A percentile compares a stretch with the other conserved stretches of the same genome.
Evolutionary conservation across 2,329 filamentous ascomycete species (phyloP).

Genomic region (Colletotrichum incanum): DNA sequence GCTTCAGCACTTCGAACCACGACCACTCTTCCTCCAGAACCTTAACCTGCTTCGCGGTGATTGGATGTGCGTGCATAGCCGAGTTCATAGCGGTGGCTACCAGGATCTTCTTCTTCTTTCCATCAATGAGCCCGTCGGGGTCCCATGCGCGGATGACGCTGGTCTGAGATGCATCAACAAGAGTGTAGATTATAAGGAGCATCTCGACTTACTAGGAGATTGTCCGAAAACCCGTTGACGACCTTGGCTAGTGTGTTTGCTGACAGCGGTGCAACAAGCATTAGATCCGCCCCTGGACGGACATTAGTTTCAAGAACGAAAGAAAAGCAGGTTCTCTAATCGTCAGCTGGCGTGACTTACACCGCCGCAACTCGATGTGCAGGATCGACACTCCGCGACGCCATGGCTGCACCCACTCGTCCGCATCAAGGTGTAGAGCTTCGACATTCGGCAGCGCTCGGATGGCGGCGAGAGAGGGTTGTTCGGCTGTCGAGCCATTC

Average conservation of each 20-base stretch:
- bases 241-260: slow-evolving; percentile 93
- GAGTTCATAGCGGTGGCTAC: slow-evolving; percentile 91
- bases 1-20: slow-evolving; percentile 81
- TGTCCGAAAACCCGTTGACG: slow-evolving; percentile 82
- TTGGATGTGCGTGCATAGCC: slow-evolving; percentile 89
- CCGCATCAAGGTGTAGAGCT: slow-evolving; percentile 84
- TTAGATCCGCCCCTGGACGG: slow-evolving; percentile 78
- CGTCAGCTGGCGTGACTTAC: slow-evolving; percentile 42
- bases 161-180: slow-evolving; percentile 46
- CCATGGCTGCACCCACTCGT: slow-evolving; percentile 89
- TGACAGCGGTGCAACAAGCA: slow-evolving; percentile 85
- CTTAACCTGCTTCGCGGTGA: slow-evolving; percentile 81
- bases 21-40: slow-evolving; percentile 83
- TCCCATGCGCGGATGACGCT: slow-evolving; percentile 91
- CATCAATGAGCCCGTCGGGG: slow-evolving; percentile 74
- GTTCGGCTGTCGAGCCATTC: slow-evolving; percentile 80
- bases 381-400: slow-evolving; percentile 83
- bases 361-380: slow-evolving; percentile 88
- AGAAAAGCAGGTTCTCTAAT: too few species aligned
- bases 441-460: slow-evolving; percentile 79
- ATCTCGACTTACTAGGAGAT: slow-evolving; percentile 69
- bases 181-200: not conserved
- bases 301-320: slow-evolving; percentile 11
- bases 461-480: slow-evolving; percentile 77
- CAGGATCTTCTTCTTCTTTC: slow-evolving; percentile 76